Evolutionary conservation across 768 basidiomycete species (phyloP).

Genomic region (Psilocybe sp.): DNA sequence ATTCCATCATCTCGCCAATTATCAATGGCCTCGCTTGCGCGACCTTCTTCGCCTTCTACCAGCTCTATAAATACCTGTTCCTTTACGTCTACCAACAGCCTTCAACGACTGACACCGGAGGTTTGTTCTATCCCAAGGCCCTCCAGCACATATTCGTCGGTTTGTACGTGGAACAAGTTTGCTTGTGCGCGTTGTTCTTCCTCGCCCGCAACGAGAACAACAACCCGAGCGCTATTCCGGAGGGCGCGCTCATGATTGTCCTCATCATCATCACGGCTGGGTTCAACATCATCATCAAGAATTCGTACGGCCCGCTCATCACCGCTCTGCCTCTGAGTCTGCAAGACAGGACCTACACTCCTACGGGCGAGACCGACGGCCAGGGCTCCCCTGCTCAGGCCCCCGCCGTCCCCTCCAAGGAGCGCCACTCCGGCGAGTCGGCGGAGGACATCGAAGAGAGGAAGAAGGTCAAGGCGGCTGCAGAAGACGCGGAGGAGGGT

Average conservation of each 20-base stretch:
- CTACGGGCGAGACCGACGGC: conserved; percentile 2
- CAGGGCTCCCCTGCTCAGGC: background rate
- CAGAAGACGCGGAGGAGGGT: conserved; percentile 12
- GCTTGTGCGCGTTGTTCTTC: conserved; percentile 89
- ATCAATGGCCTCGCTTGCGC: conserved; percentile 86
- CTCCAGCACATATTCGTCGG: conserved; percentile 93
- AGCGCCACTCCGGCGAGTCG: background rate
- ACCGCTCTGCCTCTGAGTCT: conserved; percentile 73
- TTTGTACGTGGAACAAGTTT: conserved; percentile 87
- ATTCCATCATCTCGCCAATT: conserved; percentile 88
- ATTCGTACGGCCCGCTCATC: conserved; percentile 79
- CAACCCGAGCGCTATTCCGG: conserved; percentile 57
- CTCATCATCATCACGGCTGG: conserved; percentile 81
- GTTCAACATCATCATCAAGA: conserved; percentile 70
- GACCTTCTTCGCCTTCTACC: conserved; percentile 83
- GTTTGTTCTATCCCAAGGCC: conserved; percentile 93
- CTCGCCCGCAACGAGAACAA: conserved; percentile 57
- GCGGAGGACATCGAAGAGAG: conserved; percentile 10
- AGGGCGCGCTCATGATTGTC: conserved; percentile 84
- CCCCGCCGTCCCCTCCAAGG: background rate
- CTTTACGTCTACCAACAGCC: conserved; percentile 77
- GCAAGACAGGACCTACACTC: conserved; percentile 62
- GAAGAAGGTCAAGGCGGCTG: conserved; percentile 3
- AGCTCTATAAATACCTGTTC: conserved; percentile 86
- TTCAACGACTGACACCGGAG: conserved; percentile 75